These are phyloP conservation scores for Basidiobolus meristosporus DNA, from an alignment of 371 early-diverging fungal genomes.

Conservation along the genomic window DNA sequence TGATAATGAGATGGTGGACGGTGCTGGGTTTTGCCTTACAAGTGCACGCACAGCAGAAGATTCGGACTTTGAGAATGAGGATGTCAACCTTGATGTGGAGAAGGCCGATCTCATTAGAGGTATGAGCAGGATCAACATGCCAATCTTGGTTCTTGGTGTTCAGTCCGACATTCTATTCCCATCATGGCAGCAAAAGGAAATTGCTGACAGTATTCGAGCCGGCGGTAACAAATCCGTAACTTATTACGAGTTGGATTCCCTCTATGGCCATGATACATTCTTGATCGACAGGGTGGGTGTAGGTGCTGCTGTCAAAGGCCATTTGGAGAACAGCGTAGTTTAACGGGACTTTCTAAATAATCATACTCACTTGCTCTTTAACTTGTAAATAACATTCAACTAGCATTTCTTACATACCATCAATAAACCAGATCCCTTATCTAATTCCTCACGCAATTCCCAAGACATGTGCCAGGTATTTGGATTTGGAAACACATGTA, in stretches of 20 bases:
- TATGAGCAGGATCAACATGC: slow-evolving; percentile 34
- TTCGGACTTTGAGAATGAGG: slow-evolving; percentile 3
- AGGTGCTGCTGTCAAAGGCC: slow-evolving; percentile 87
- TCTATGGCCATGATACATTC: slow-evolving; percentile 95
- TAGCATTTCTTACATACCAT: too few relatives aligned
- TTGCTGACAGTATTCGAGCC: slow-evolving; percentile 61
- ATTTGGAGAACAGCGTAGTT: slow-evolving; percentile 30
- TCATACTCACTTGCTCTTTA: background rate
- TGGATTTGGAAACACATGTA: too few relatives aligned
- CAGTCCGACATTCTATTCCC: slow-evolving; percentile 92
- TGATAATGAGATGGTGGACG: slow-evolving; percentile 8
- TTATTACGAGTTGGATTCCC: slow-evolving; percentile 88
- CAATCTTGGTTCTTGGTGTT: slow-evolving; percentile 77
- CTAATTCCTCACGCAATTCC: too few relatives aligned
- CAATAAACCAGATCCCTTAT: too few relatives aligned
- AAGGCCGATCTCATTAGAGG: slow-evolving; percentile 25
- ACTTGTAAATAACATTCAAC: too few relatives aligned
- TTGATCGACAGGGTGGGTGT: slow-evolving; percentile 75
- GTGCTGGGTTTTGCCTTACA: slow-evolving; percentile 2
- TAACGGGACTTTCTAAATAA: background rate
- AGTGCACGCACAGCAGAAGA: slow-evolving; percentile 3
- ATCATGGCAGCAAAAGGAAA: slow-evolving; percentile 86
- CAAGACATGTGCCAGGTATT: too few relatives aligned
- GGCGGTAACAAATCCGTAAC: slow-evolving; percentile 77
- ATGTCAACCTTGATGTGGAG: slow-evolving; percentile 15